Conservation (phyloP, 78 protist genomes). For the Cavenderia fasciculata region DNA sequence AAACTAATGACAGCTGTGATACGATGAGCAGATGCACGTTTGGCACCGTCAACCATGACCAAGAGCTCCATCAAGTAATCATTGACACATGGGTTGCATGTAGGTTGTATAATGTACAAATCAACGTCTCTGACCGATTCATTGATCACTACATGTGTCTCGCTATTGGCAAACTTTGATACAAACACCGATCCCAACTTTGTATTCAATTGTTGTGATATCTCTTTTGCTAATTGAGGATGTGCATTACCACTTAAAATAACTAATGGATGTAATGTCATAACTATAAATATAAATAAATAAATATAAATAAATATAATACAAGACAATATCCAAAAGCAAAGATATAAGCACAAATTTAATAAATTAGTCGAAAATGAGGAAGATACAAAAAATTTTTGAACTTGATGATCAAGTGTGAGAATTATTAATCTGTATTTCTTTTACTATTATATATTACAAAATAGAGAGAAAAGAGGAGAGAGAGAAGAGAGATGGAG, state of each 20-base stretch:
- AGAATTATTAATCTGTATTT: no score
- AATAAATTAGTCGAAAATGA: no score
- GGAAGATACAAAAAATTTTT: no score
- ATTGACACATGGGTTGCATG: constrained; percentile 77
- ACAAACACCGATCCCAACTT: constrained; percentile 34
- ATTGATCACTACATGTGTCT: constrained; percentile 64
- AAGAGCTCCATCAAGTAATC: constrained; percentile 90
- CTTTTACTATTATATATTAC: no score
- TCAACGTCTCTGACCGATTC: constrained; percentile 79
- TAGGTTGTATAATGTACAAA: constrained; percentile 71
- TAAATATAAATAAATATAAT: no score
- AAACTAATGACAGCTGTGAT: constrained; percentile 89
- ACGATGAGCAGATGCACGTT: constrained; percentile 85
- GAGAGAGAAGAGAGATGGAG: no score
- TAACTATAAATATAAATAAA: neutral
- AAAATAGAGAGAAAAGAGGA: no score
- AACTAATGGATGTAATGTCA: constrained; percentile 12
- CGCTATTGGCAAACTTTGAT: constrained; percentile 81
- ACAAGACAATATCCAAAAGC: no score
- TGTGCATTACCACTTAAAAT: constrained; percentile 75
- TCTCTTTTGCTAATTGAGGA: constrained; percentile 67
- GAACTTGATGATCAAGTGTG: no score
- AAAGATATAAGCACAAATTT: no score
- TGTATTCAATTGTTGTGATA: constrained; percentile 45
- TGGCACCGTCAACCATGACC: constrained; percentile 87